These are phyloP conservation scores for Aspergillus sp. DNA, from an alignment of 2,329 filamentous ascomycete species.

Conservation along the genomic window DNA sequence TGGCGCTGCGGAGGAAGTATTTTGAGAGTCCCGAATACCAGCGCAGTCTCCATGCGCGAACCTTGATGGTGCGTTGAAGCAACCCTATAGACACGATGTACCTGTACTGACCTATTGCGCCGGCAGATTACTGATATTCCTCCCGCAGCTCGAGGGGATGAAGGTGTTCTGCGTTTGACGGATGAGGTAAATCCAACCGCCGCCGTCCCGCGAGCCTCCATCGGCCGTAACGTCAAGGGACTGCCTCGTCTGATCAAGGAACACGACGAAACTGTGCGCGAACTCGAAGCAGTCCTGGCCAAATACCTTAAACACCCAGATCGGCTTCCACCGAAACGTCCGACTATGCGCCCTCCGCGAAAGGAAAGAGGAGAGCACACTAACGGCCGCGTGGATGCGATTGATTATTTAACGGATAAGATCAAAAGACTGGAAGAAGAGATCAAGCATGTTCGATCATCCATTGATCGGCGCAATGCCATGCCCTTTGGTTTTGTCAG, in stretches of 20 bases:
- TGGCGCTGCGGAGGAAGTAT: constrained; percentile 71
- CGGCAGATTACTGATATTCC: constrained; percentile 78
- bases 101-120: background rate
- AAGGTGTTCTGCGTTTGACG: constrained; percentile 81
- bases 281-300: constrained; percentile 79
- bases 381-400: constrained; percentile 81
- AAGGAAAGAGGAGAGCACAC: constrained; percentile 71
- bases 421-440: constrained; percentile 81
- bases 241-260: constrained; percentile 82
- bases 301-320: constrained; percentile 89
- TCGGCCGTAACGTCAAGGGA: constrained; percentile 90
- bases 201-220: constrained; percentile 74
- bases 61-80: constrained; percentile 51
- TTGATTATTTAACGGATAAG: constrained; percentile 84
- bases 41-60: constrained; percentile 75
- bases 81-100: background rate
- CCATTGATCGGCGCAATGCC: constrained; percentile 82
- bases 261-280: constrained; percentile 76
- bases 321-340: constrained; percentile 73
- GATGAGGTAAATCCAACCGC: constrained; percentile 78
- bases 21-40: constrained; percentile 88
- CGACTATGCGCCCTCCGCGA: constrained; percentile 77
- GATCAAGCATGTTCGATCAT: constrained; percentile 78
- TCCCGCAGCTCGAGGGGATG: constrained; percentile 73
- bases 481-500: constrained; percentile 94